Evolutionary conservation across 1,284 basidiomycete genomes (phyloP).

Genomic region (Tilletia walkeri): DNA sequence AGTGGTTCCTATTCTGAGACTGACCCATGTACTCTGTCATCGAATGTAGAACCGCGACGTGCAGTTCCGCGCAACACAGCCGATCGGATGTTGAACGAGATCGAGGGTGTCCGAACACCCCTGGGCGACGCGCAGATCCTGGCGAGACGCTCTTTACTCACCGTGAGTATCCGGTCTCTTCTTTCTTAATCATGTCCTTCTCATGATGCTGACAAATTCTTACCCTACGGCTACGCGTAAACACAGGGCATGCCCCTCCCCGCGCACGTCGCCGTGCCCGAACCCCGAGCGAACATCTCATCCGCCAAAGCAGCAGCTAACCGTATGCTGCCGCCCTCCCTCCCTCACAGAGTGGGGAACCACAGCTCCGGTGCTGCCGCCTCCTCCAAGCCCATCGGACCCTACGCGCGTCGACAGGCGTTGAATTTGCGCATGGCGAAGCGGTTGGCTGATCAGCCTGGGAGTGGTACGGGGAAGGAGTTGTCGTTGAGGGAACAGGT

Average conservation of each 20-base stretch:
- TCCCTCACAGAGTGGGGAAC: background rate
- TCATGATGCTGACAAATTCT: no score
- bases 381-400: slow-evolving; percentile 1
- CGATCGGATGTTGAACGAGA: slow-evolving; percentile 8
- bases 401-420: slow-evolving; percentile 12
- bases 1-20: background rate
- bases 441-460: background rate
- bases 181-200: no score
- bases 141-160: background rate
- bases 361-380: background rate
- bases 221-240: no score
- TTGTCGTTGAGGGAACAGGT: background rate
- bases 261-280: slow-evolving; percentile 3
- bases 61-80: background rate
- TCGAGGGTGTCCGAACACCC: slow-evolving; percentile 11
- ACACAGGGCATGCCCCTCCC: background rate
- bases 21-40: background rate
- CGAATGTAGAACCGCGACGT: background rate
- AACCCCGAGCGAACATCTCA: slow-evolving; percentile 2
- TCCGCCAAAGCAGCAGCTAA: background rate
- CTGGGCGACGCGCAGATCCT: slow-evolving; percentile 4
- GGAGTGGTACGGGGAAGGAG: no score
- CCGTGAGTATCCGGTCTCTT: background rate
- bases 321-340: slow-evolving; percentile 3
- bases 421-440: background rate